phyloP scores from a whole-genome alignment of 805 yeast genomes.

The Metschnikowia matae region DNA sequence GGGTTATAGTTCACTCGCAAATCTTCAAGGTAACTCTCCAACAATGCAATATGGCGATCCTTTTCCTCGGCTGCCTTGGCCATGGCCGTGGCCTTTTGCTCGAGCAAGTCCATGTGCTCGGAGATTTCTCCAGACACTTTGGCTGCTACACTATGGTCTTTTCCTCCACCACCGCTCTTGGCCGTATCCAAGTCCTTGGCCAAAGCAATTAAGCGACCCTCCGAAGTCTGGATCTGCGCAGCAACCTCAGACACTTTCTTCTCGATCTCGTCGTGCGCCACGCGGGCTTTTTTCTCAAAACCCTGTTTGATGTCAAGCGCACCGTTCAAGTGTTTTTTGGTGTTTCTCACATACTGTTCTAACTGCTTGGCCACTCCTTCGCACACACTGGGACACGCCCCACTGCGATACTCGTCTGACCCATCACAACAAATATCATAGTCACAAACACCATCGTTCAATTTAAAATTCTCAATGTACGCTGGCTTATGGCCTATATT shows the following conservation, averaged over 20 bases:
- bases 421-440: constrained; percentile 91
- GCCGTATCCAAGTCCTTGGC: constrained; percentile 1
- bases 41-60: constrained; percentile 2
- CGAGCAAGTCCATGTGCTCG: not conserved
- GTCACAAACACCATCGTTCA: constrained; percentile 92
- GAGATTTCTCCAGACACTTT: not conserved
- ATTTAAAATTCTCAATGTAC: constrained; percentile 59
- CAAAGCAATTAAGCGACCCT: not conserved
- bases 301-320: constrained; percentile 29
- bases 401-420: constrained; percentile 63
- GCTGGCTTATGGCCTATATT: constrained; percentile 68
- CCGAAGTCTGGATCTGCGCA: constrained; percentile 2
- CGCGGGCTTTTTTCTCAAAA: constrained; percentile 20
- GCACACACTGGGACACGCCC: constrained; percentile 55
- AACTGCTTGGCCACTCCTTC: constrained; percentile 43
- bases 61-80: not conserved
- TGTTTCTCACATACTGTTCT: constrained; percentile 4
- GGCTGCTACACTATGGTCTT: not conserved
- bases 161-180: not conserved
- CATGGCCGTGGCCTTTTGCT: constrained; percentile 1
- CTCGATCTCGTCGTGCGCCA: constrained; percentile 14
- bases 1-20: constrained; percentile 66
- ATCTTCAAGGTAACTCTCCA: constrained; percentile 47
- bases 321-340: constrained; percentile 11
- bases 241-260: constrained; percentile 1